Evolutionary conservation across 1,139 yeast genomes (phyloP), one percentile per base, ranked within the genome.

Genomic region (Blastobotrys raffinosifermentans): DNA sequence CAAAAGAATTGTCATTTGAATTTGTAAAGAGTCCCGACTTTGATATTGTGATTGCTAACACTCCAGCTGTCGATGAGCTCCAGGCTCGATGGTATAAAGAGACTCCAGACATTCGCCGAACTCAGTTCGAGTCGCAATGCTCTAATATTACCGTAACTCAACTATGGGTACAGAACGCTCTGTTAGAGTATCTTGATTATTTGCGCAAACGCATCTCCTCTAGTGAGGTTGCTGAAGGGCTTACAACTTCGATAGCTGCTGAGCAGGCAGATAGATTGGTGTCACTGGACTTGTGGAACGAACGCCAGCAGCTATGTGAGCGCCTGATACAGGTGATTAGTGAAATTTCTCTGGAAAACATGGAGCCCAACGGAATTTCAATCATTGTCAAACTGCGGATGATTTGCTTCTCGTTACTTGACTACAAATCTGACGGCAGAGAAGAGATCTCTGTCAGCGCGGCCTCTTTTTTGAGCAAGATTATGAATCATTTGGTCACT

Each of bases 301-400:
- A 39, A 19, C 27, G 43, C n/a, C 35, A 37, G 11, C 13, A 16
- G 3, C 32, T 39, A 4, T 37, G 43, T 26, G 25, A 20, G 31
- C 29, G 19, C 11, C 19, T 39, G 19, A 26, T 39, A 4, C 21
- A 26, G 10, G 34, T 37, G n/a, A 23, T 39, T 5, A 15, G 32
- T 17, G 23, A 32, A 10, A 21, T 39, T 2, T 39, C 43, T 15
- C 21, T 39, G 7, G 40, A 37, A 11, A 39, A 39, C 16, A 25
- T 26, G 20, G 43, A 39, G 35, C 43, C 43, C 2, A 39, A 39
- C 23, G 43, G 43, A n/a, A 29, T 37, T 16, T 25, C 39, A 3
- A 13, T 39, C 14, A 39, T 39, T 15, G 8, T 39, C 13, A 39
- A 39, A 18, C 19, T 39, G 16, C 22, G 43, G 13, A 35, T 35